These are phyloP conservation scores for Malus sylvestris DNA, from an alignment of 306 rosid genomes.

Conservation along the genomic window DNA sequence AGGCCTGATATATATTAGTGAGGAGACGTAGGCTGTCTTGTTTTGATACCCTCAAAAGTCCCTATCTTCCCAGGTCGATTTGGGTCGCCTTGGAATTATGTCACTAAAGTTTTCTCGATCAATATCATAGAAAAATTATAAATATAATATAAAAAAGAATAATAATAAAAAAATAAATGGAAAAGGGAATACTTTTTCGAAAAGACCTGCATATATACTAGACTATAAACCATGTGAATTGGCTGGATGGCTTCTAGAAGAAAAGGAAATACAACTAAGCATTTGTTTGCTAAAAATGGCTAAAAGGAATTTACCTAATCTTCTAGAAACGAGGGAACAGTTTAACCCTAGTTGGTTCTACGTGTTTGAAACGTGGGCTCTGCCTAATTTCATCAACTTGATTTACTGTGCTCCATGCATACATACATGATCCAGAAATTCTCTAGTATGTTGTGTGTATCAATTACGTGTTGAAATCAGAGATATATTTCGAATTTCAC, in stretches of 20 bases:
- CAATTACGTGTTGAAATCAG: background rate
- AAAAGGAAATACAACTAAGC: background rate
- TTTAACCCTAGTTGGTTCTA: background rate
- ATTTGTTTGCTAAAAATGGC: background rate
- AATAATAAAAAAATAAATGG: background rate
- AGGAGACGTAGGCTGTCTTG: background rate
- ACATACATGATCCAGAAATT: background rate
- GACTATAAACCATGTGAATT: background rate
- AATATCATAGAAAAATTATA: background rate
- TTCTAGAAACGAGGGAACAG: constrained; percentile 1
- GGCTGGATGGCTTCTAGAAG: constrained; percentile 14
- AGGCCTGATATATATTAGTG: background rate
- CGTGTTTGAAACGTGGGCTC: background rate
- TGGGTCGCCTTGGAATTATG: background rate
- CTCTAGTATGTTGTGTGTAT: background rate
- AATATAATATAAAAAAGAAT: background rate
- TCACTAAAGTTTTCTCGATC: background rate
- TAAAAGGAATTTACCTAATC: background rate
- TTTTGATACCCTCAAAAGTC: background rate
- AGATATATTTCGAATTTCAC: no score
- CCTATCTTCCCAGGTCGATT: background rate
- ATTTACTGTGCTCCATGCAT: background rate
- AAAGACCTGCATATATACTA: background rate
- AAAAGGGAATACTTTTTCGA: background rate
- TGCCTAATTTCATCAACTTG: background rate